Base-by-base conservation (phyloP, 2,329 filamentous ascomycete species). In the Volutella citrinella region DNA sequence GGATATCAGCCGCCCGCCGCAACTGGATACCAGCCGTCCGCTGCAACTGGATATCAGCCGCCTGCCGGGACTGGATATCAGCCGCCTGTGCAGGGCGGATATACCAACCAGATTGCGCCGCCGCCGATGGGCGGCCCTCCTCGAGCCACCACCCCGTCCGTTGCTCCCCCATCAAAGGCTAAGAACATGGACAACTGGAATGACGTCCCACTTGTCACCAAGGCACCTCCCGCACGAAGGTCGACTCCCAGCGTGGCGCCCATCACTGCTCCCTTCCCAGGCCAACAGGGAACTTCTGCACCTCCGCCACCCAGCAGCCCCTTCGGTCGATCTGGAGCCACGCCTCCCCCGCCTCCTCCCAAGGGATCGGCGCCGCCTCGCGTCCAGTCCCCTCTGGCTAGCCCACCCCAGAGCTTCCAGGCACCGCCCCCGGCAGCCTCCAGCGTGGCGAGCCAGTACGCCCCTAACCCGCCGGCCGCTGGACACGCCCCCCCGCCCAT, bases 121-220 rank as follows among this genome's bases (percentile, higher is more conserved):
- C 60, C 60, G 2, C 57, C 57, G 15, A 50, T 60, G 42, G 48
- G 52, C 32, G 61, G 61, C 13, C 66, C 69, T 35, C 66, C 69
- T 32, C 78, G 84, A 43, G 80, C 78, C 41, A 72, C 77, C 17
- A 81, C 79, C 21, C 76, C 82, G n/a, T 83, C 86, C 10, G 73
- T 74, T 16, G 72, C 79, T 24, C 82, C 88, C 15, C 79, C 87
- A 13, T 78, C 86, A 9, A 80, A 79, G 54, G 70, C 78, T 37
- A 82, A 81, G 55, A 83, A 84, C 45, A 82, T 82, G 44, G 78
- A 82, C 18, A 84, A 86, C 50, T 98, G 93, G 93, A 98, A 98
- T 51, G 93, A 98, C 61, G 84, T 94, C 32, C 93, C 93, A 2
- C 76, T 95, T 52, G 85, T 97, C 27, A 74, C 78, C 27, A 87